A percentile compares a stretch with the other conserved stretches of the same genome.
These are phyloP conservation scores for Fusarium burgessii DNA, from an alignment of 2,329 filamentous ascomycete species.

Conservation along the genomic window DNA sequence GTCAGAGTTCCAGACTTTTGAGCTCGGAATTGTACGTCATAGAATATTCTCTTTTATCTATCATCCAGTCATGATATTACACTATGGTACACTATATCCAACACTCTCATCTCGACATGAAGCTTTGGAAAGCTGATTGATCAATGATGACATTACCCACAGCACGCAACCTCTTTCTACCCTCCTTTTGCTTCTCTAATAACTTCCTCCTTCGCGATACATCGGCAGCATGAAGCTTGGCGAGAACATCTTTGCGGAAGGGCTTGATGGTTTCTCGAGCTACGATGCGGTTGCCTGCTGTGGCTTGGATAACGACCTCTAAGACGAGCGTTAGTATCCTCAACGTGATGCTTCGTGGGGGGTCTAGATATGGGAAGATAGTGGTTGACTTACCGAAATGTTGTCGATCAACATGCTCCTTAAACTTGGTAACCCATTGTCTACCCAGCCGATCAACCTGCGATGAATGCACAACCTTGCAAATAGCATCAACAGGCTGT, in stretches of 20 bases:
- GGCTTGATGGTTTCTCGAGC: slow-evolving; percentile 96
- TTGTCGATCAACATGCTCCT: slow-evolving; percentile 94
- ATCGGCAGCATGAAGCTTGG: slow-evolving; percentile 93
- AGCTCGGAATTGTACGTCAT: slow-evolving; percentile 14
- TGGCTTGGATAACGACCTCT: slow-evolving; percentile 94
- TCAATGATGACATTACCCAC: slow-evolving; percentile 96
- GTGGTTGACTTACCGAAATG: slow-evolving; percentile 74
- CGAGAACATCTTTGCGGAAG: slow-evolving; percentile 93
- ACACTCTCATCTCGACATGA: slow-evolving; percentile 77
- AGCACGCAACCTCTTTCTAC: slow-evolving; percentile 85
- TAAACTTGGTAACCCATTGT: slow-evolving; percentile 95
- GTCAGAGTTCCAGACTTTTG: background rate
- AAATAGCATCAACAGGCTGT: slow-evolving; percentile 90
- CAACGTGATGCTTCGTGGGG: no score
- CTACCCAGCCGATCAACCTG: slow-evolving; percentile 85
- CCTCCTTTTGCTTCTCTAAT: slow-evolving; percentile 96
- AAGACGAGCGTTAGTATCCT: slow-evolving; percentile 1
- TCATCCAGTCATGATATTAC: slow-evolving; percentile 30
- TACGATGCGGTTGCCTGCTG: slow-evolving; percentile 83
- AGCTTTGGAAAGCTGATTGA: slow-evolving; percentile 93
- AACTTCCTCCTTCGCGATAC: slow-evolving; percentile 85
- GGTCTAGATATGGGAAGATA: no score
- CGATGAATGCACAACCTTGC: slow-evolving; percentile 86
- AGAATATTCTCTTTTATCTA: background rate
- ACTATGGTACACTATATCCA: slow-evolving; percentile 33